Evolutionary conservation across 768 basidiomycete genomes (phyloP).

Genomic region (Russula vinacea): DNA sequence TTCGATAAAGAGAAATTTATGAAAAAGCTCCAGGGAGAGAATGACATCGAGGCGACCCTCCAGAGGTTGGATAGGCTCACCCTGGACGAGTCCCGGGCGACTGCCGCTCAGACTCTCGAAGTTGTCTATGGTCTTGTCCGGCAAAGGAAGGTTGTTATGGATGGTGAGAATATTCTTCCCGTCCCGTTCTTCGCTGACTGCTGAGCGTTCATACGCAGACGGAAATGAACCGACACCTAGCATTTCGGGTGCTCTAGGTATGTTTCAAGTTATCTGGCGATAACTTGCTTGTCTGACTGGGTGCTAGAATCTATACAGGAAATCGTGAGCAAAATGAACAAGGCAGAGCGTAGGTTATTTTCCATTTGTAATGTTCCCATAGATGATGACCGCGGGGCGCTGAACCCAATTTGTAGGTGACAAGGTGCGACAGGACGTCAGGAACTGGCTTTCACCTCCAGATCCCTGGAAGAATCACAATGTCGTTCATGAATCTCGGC

Average conservation of each 20-base stretch:
- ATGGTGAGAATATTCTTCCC: neutral
- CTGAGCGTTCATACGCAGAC: neutral
- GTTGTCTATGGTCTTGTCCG: conserved; percentile 5
- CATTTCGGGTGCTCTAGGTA: neutral
- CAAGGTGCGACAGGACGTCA: neutral
- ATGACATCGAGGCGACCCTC: neutral
- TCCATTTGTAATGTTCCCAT: neutral
- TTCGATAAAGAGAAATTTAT: conserved; percentile 1
- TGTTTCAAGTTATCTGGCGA: neutral
- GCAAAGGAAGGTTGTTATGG: conserved; percentile 2
- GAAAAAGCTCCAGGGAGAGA: conserved; percentile 11
- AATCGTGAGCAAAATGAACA: neutral
- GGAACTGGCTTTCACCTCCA: conserved; percentile 13
- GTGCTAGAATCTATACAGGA: neutral
- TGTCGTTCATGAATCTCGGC: neutral
- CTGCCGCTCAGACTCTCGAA: conserved; percentile 4
- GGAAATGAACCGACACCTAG: neutral
- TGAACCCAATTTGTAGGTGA: conserved; percentile 1
- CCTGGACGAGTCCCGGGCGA: conserved; percentile 3
- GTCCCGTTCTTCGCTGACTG: neutral
- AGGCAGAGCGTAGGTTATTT: conserved; percentile 1
- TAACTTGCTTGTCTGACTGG: neutral
- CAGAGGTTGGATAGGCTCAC: conserved; percentile 6
- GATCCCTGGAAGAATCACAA: conserved; percentile 11
- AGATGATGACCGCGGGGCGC: neutral